Conservation (phyloP, 495 filamentous ascomycete species). For the Massariosphaeria phaeospora region DNA sequence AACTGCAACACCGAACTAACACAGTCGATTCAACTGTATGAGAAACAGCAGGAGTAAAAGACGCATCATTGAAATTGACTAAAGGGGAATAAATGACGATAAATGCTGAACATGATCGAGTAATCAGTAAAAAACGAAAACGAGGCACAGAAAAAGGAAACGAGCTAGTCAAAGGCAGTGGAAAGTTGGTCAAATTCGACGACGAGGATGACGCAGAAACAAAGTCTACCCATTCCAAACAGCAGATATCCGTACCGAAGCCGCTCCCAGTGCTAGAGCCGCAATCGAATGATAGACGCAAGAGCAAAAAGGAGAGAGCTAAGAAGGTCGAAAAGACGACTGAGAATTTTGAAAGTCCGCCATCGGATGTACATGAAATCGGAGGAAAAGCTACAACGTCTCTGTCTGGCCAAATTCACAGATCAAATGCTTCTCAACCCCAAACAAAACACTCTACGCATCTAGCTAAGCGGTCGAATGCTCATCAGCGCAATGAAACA, state of each 20-base stretch:
- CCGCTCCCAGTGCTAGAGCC: neutral
- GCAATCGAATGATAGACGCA: neutral
- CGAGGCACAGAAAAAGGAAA: conserved; percentile 25
- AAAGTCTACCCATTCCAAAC: neutral
- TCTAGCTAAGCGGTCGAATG: too few relatives aligned
- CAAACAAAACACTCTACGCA: neutral
- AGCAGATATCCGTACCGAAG: neutral
- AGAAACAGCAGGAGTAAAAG: neutral
- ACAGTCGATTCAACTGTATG: too few relatives aligned
- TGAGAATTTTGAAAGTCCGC: too few relatives aligned
- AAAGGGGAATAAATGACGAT: neutral
- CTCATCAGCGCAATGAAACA: conserved; percentile 5
- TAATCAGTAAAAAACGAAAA: conserved; percentile 45
- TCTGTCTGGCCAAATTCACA: too few relatives aligned
- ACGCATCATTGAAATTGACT: neutral
- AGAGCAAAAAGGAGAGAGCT: too few relatives aligned
- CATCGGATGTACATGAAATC: too few relatives aligned
- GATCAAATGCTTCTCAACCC: neutral
- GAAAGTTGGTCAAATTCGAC: conserved; percentile 1
- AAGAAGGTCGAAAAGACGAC: too few relatives aligned
- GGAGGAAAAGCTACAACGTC: too few relatives aligned
- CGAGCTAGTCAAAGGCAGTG: conserved; percentile 2
- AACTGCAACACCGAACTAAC: neutral
- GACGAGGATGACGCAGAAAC: neutral
- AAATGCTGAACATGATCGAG: neutral